These are phyloP conservation scores for Dictyostelium firmibasis DNA, from an alignment of 78 protist species.

Conservation along the genomic window DNA sequence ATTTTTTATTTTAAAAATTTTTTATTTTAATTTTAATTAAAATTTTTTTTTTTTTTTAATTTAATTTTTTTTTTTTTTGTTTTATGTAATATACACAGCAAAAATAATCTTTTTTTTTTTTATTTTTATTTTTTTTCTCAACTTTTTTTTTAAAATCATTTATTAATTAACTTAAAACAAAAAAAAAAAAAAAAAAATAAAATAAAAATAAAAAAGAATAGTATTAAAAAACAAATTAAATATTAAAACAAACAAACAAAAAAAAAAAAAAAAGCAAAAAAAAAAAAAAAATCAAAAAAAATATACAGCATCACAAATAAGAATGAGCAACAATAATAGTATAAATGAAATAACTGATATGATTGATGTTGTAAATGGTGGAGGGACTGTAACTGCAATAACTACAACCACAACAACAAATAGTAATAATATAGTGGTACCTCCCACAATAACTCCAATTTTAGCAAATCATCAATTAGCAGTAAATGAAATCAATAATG, in stretches of 20 bases:
- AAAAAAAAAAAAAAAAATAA: background rate
- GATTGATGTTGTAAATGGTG: background rate
- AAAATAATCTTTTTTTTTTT: background rate
- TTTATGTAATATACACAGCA: background rate
- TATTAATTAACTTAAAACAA: background rate
- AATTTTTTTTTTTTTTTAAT: background rate
- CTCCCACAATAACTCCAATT: background rate
- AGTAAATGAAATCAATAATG: background rate
- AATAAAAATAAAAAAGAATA: background rate
- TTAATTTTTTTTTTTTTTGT: background rate
- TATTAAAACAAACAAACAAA: too few relatives aligned
- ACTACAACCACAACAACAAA: background rate
- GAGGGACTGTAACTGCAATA: background rate
- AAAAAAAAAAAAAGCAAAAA: background rate
- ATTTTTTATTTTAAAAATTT: background rate
- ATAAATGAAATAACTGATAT: background rate
- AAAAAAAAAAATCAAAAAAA: background rate
- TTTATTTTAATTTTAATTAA: background rate
- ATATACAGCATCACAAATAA: background rate
- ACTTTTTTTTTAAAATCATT: background rate
- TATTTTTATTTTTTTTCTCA: background rate
- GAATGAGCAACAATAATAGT: background rate
- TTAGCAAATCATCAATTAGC: background rate
- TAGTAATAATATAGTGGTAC: background rate
- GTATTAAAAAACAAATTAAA: background rate